Conservation (phyloP, 768 basidiomycete genomes). For the Agaricus subrufescens region DNA sequence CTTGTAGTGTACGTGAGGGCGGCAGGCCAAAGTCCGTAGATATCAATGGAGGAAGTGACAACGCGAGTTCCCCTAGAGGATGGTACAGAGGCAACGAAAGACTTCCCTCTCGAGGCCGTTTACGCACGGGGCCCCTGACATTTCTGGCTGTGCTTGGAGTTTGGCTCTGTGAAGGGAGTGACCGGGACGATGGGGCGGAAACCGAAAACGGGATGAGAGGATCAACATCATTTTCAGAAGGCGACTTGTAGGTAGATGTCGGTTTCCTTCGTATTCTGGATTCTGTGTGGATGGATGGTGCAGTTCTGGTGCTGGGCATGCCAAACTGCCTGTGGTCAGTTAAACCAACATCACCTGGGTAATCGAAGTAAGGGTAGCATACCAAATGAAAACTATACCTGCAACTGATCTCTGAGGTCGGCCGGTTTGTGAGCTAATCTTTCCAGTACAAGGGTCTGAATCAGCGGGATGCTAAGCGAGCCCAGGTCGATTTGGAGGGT, state of each 20-base stretch:
- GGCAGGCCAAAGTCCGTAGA: constrained; percentile 54
- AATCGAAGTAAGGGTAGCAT: not conserved
- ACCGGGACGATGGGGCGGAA: not conserved
- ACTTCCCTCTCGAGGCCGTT: constrained; percentile 21
- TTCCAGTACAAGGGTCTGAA: too few species aligned
- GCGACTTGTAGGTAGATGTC: constrained; percentile 52
- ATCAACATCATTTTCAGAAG: constrained; percentile 30
- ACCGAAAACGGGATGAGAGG: constrained; percentile 15
- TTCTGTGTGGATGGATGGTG: not conserved
- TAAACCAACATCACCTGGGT: not conserved
- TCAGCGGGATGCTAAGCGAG: not conserved
- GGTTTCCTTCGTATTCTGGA: constrained; percentile 48
- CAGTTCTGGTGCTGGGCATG: not conserved
- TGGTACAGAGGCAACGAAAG: constrained; percentile 57
- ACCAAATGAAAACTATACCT: not conserved
- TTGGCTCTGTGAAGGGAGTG: not conserved
- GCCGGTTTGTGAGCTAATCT: too few species aligned
- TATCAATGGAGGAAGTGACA: constrained; percentile 62
- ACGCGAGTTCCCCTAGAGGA: constrained; percentile 56
- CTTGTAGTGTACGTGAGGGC: constrained; percentile 39
- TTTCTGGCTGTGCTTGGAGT: not conserved
- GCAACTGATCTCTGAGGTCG: too few species aligned
- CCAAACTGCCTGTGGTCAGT: not conserved
- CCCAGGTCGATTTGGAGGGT: not conserved
- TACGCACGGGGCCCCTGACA: constrained; percentile 6